Percentiles rank a stretch among this genome's conserved stretches.
These are phyloP conservation scores for Fusarium napiforme DNA, from an alignment of 2,329 filamentous ascomycete species.

Conservation along the genomic window DNA sequence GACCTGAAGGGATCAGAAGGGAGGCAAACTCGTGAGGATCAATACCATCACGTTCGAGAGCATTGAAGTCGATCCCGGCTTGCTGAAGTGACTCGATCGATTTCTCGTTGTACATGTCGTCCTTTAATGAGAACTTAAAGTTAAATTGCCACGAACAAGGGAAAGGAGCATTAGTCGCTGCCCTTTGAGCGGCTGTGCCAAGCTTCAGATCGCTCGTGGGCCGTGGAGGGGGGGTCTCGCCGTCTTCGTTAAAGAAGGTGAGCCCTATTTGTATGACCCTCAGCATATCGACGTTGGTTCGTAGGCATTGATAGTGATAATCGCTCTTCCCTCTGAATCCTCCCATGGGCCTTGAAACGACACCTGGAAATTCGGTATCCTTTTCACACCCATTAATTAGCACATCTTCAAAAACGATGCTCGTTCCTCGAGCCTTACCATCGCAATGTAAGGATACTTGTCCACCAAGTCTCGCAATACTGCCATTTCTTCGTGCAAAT, in stretches of 20 bases:
- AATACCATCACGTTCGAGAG: slow-evolving; percentile 88
- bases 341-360: slow-evolving; percentile 94
- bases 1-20: slow-evolving; percentile 88
- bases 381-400: slow-evolving; percentile 52
- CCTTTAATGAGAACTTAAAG: slow-evolving; percentile 93
- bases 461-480: slow-evolving; percentile 84
- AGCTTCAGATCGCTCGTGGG: slow-evolving; percentile 60
- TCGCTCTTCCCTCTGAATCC: slow-evolving; percentile 94
- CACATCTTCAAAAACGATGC: background rate
- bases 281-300: slow-evolving; percentile 96
- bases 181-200: slow-evolving; percentile 52
- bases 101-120: slow-evolving; percentile 97
- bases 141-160: slow-evolving; percentile 99
- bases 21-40: slow-evolving; percentile 90
- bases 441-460: slow-evolving; percentile 94
- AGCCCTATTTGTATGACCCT: slow-evolving; percentile 98
- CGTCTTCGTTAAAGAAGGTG: slow-evolving; percentile 90
- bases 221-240: slow-evolving; percentile 82
- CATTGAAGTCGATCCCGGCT: slow-evolving; percentile 90
- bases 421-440: slow-evolving; percentile 70
- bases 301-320: slow-evolving; percentile 97
- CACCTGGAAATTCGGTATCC: slow-evolving; percentile 99
- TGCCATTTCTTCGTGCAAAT: slow-evolving; percentile 90
- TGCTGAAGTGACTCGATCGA: slow-evolving; percentile 92
- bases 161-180: slow-evolving; percentile 62